These are phyloP conservation scores for Fusarium globosum DNA, from an alignment of 2,329 filamentous ascomycete species.

Conservation along the genomic window DNA sequence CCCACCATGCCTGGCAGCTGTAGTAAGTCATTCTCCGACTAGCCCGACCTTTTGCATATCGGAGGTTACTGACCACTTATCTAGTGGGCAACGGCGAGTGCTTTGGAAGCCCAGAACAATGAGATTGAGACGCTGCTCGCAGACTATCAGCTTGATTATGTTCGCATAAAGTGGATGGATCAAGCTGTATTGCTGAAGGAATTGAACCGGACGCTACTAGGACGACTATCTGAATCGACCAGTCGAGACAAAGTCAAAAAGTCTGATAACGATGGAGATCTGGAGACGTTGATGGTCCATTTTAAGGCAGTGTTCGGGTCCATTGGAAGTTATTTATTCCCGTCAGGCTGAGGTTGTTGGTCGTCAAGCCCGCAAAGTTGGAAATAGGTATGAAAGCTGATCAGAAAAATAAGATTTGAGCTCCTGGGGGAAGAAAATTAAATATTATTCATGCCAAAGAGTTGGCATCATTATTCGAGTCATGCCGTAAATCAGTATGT, in stretches of 20 bases:
- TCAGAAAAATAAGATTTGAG: background rate
- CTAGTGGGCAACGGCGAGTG: slow-evolving; percentile 1
- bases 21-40: background rate
- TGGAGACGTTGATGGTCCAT: background rate
- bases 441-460: background rate
- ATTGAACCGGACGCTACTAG: fast-evolving
- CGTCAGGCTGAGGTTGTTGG: background rate
- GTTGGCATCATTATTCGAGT: background rate
- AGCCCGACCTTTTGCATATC: fast-evolving
- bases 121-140: background rate
- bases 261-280: background rate
- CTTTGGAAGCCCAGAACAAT: background rate
- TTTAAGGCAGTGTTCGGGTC: background rate
- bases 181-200: background rate
- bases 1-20: background rate
- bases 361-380: fast-evolving
- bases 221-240: background rate
- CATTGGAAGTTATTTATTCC: background rate
- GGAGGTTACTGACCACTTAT: fast-evolving
- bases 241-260: background rate
- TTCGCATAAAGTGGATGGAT: slow-evolving; percentile 6
- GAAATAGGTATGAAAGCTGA: fast-evolving
- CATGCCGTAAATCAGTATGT: background rate
- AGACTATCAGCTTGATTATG: slow-evolving; percentile 16
- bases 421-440: background rate